These are phyloP conservation scores for Solanum pimpinellifolium DNA, from an alignment of 257 asterid genomes.

Conservation along the genomic window DNA sequence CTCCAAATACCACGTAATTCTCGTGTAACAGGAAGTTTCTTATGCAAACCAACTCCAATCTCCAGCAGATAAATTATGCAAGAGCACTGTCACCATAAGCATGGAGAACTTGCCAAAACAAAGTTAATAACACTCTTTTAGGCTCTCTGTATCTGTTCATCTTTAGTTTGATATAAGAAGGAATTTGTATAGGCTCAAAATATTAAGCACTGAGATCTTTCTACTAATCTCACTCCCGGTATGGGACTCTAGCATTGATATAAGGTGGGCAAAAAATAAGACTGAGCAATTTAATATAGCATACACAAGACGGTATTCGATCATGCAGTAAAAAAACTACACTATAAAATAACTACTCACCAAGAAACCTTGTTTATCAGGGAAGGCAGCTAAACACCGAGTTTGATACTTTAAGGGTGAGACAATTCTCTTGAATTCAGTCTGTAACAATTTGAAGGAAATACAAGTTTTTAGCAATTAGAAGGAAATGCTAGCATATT, in stretches of 20 bases:
- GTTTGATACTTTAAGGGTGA: slow-evolving; percentile 97
- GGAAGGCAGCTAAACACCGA: slow-evolving; percentile 94
- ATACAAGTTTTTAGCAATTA: not conserved
- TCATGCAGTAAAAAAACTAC: not conserved
- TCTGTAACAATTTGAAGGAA: slow-evolving; percentile 20
- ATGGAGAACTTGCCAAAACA: not conserved
- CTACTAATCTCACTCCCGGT: not conserved
- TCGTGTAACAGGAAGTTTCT: not conserved
- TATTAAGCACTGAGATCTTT: not conserved
- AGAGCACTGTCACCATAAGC: not conserved
- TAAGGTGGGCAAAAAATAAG: not conserved
- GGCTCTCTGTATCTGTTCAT: not conserved
- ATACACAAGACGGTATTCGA: not conserved
- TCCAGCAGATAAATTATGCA: not conserved
- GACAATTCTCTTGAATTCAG: slow-evolving; percentile 74
- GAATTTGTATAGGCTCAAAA: not conserved
- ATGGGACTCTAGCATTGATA: not conserved
- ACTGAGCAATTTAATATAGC: not conserved
- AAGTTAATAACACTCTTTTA: not conserved
- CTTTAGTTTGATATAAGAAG: not conserved
- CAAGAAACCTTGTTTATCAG: slow-evolving; percentile 94
- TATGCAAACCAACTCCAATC: not conserved
- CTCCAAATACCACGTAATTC: not conserved
- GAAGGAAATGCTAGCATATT: not conserved
- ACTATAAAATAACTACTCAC: slow-evolving; percentile 29